phyloP scores from a whole-genome alignment of 805 yeast species.

The Saturnispora saitoi region DNA sequence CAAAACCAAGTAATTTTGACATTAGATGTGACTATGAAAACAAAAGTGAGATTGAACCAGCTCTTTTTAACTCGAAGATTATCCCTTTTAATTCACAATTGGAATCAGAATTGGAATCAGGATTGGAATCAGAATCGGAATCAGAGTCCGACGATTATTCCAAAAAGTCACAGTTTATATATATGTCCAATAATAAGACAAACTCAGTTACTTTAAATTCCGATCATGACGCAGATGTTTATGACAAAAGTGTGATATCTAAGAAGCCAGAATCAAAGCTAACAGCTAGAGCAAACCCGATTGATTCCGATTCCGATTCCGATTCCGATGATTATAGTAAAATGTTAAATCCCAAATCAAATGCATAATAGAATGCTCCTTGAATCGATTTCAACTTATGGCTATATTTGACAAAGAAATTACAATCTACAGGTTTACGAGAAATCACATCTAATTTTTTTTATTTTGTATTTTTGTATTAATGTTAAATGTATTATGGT shows the following conservation, averaged over 20 bases:
- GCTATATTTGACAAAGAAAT: no score
- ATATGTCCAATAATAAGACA: neutral
- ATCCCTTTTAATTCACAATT: no score
- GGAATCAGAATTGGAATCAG: no score
- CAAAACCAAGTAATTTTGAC: neutral
- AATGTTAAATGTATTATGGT: neutral
- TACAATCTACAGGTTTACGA: no score
- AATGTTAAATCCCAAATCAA: neutral
- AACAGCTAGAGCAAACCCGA: neutral
- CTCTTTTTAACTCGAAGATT: neutral
- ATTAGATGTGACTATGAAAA: neutral
- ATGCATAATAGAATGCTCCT: no score
- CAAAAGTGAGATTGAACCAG: neutral
- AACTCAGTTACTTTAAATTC: neutral
- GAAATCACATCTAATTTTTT: neutral
- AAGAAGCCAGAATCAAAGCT: neutral
- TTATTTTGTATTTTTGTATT: neutral
- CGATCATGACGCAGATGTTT: neutral
- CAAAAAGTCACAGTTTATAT: no score
- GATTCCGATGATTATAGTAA: neutral
- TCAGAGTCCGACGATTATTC: no score
- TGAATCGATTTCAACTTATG: no score
- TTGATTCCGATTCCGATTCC: conserved; percentile 3
- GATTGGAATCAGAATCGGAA: no score
- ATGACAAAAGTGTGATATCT: neutral